Evolutionary conservation across 495 filamentous ascomycete species (phyloP), one percentile per base, ranked within the genome.

Genomic region (Aspergillus hancockii): DNA sequence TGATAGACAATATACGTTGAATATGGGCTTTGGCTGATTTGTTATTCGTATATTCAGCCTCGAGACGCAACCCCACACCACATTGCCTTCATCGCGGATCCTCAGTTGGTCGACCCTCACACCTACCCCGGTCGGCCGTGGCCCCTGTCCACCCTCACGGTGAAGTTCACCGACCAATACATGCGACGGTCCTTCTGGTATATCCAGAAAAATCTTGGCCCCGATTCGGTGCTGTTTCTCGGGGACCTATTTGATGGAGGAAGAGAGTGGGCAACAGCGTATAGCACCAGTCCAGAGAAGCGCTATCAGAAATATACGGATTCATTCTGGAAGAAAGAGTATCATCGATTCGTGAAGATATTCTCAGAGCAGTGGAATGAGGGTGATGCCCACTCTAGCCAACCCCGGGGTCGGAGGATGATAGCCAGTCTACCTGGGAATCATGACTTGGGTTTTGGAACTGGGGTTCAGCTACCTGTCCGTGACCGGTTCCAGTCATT

Each of bases 231-330:
- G 2, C 79, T 96, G 63, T 98, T 99, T 69, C 78, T 99, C 0
- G 95, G 95, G 5, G 95, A 99, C 66, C 79, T 99, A 1, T 97
- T 99, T 63, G 95, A 99, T 66, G 95, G 95, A 2, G 95, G 95
- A 14, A 82, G 95, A 64, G 95, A 99, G 74, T 99, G 95, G 95
- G 87, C 87, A 54, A 90, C 90, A 25, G 57, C 77, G 8, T 76
- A 81, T 21, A 88, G 83, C 55, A 72, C 79, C 34, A 90, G 89
- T 54, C 86, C 89, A 0, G 76, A 91, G 43, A 80, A 85, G 63
- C 85, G 81, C 62, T 97, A 89, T 80, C 85, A 83, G 58, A 83
- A 80, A 59, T 95, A 95, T 60, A 87, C 85, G 9, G 83, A 91
- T 58, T 75, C 77, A 16, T 96, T 88, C 63, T 97, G 93, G 93